Evolutionary conservation across 176 grass and related monocot genomes (phyloP).

Genomic region (Pharus latifolius): DNA sequence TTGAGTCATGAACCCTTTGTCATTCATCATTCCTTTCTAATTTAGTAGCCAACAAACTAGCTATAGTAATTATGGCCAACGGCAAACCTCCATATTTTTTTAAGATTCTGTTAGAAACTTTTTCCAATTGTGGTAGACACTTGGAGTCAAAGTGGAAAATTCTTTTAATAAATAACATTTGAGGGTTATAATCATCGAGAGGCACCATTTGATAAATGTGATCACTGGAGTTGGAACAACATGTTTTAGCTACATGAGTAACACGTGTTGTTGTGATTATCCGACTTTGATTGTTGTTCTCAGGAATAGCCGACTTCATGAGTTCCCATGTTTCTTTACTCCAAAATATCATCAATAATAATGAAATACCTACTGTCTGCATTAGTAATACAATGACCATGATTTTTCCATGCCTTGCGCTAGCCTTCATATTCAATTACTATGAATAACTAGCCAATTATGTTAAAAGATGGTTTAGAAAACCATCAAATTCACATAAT

Average conservation of each 20-base stretch:
- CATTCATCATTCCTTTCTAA: neutral
- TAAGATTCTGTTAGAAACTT: neutral
- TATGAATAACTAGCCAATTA: too few relatives aligned
- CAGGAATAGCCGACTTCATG: neutral
- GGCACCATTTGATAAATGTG: neutral
- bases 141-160: neutral
- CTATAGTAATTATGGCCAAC: slow-evolving; percentile 11
- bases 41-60: slow-evolving; percentile 10
- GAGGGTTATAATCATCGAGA: neutral
- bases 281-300: neutral
- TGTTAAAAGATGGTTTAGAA: too few relatives aligned
- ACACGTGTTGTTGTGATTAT: neutral
- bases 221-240: neutral
- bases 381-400: too few relatives aligned
- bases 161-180: neutral
- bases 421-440: too few relatives aligned
- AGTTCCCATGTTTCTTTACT: neutral
- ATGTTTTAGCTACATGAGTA: neutral
- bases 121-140: neutral
- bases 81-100: slow-evolving; percentile 19
- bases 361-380: too few relatives aligned
- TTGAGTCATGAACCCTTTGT: neutral
- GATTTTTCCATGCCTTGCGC: too few relatives aligned
- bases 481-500: too few relatives aligned
- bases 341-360: neutral